Evolutionary conservation across 169 alveolate species (phyloP).

Genomic region (Eimeria sp.): DNA sequence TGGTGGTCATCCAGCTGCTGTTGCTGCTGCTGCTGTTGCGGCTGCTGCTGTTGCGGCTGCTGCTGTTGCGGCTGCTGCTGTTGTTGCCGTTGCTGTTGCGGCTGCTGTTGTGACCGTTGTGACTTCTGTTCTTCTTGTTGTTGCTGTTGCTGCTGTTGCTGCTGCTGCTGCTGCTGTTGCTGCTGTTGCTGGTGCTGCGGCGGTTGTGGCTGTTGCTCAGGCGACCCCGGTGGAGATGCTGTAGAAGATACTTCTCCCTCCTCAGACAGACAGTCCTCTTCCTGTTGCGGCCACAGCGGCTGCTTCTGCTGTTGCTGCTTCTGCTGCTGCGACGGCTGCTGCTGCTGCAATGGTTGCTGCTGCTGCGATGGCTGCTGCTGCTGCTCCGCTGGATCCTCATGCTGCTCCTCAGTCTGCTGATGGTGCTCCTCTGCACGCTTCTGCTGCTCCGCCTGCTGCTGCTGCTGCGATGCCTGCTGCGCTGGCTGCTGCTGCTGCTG

Average conservation of each 20-base stretch:
- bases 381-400: neutral
- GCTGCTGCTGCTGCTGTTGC: neutral
- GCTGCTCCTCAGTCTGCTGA: slow-evolving; percentile 2
- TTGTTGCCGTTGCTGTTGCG: slow-evolving; percentile 5
- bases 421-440: neutral
- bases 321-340: neutral
- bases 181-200: neutral
- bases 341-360: neutral
- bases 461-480: slow-evolving; percentile 18
- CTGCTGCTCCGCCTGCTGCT: slow-evolving; percentile 12
- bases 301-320: neutral
- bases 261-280: too few relatives aligned
- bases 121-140: neutral
- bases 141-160: neutral
- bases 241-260: too few relatives aligned
- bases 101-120: neutral
- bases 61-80: neutral
- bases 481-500: slow-evolving; percentile 38
- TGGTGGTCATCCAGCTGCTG: neutral
- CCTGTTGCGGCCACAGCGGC: neutral
- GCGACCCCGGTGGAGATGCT: neutral
- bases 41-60: neutral
- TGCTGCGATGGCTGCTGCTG: neutral
- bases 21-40: neutral
- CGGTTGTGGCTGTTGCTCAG: neutral